These are phyloP conservation scores for Sungouiozyma ichnusensis DNA, from an alignment of 805 yeast genomes.

Conservation along the genomic window DNA sequence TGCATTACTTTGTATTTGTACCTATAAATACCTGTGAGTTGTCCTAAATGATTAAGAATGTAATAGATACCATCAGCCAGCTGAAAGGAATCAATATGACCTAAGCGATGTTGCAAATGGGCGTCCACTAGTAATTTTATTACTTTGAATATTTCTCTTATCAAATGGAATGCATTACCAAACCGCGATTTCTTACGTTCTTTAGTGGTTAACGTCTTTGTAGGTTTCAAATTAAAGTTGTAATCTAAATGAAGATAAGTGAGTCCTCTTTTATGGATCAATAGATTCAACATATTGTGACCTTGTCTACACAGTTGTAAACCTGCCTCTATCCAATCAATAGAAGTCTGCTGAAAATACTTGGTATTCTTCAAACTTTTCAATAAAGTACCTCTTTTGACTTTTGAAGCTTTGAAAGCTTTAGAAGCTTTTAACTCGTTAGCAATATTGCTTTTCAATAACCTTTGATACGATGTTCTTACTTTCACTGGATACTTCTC, in stretches of 20 bases:
- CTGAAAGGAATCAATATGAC: conserved; percentile 86
- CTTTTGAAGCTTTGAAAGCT: conserved; percentile 33
- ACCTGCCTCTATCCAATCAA: conserved; percentile 99
- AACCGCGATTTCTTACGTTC: conserved; percentile 93
- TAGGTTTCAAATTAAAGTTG: conserved; percentile 91
- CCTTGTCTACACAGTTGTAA: conserved; percentile 90
- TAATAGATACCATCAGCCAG: conserved; percentile 91
- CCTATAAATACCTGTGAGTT: conserved; percentile 89
- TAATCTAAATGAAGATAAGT: conserved; percentile 91
- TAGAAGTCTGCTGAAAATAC: conserved; percentile 80
- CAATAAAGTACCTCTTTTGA: conserved; percentile 36
- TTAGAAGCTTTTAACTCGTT: conserved; percentile 50
- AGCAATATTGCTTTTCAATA: conserved; percentile 64
- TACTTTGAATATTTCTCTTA: conserved; percentile 80
- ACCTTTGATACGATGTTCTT: conserved; percentile 77
- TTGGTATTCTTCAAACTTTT: conserved; percentile 66
- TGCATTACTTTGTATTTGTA: conserved; percentile 98
- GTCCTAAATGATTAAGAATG: conserved; percentile 87
- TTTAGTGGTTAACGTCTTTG: conserved; percentile 90
- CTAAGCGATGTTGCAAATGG: conserved; percentile 83
- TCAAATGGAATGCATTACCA: conserved; percentile 91
- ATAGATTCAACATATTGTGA: conserved; percentile 78
- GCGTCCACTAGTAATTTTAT: conserved; percentile 83
- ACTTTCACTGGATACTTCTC: conserved; percentile 61
- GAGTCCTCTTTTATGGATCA: conserved; percentile 83